Conservation (phyloP, 192 early-diverging fungal genomes). For the Gigaspora rosea region DNA sequence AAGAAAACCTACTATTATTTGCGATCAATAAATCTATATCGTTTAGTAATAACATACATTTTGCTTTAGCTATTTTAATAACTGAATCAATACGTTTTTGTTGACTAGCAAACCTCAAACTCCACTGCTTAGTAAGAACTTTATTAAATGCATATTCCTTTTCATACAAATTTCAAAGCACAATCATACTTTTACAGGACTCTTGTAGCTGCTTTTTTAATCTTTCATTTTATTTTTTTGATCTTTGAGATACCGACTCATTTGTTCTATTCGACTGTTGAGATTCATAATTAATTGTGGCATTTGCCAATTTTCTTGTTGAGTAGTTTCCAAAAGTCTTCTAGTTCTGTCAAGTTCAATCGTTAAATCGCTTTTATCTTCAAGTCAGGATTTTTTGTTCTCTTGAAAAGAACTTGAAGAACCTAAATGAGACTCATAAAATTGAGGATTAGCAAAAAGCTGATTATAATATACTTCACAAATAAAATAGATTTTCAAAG, state of each 20-base stretch:
- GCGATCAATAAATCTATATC: too few species aligned
- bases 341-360: neutral
- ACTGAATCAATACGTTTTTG: too few species aligned
- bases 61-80: too few species aligned
- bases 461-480: conserved; percentile 12
- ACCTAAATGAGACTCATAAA: too few species aligned
- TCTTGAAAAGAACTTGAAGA: neutral
- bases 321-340: conserved; percentile 5
- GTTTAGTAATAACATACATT: too few species aligned
- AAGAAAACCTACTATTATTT: too few species aligned
- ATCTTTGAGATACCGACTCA: neutral
- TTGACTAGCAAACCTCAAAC: too few species aligned
- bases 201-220: conserved; percentile 4
- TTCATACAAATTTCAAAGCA: conserved; percentile 1
- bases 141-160: too few species aligned
- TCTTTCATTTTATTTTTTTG: conserved; percentile 12
- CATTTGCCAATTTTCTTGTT: conserved; percentile 8
- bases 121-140: neutral
- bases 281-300: conserved; percentile 4
- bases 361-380: neutral
- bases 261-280: conserved; percentile 11
- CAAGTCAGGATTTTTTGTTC: neutral
- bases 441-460: neutral
- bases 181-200: neutral
- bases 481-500: conserved; percentile 11